phyloP scores from a whole-genome alignment of 106 monocot species.

The Vanilla planifolia region DNA sequence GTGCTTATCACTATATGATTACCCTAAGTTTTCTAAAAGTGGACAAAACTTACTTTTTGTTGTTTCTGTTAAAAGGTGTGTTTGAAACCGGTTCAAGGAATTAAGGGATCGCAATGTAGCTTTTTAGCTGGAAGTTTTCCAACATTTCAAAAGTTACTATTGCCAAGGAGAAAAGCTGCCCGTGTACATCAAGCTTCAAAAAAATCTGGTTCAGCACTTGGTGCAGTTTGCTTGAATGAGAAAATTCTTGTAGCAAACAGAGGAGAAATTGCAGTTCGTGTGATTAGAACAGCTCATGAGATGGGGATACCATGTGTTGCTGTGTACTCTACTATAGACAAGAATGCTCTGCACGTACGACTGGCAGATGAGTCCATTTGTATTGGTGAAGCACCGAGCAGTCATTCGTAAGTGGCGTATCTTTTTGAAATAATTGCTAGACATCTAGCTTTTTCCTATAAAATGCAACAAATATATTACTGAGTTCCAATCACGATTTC shows the following conservation, averaged over 20 bases:
- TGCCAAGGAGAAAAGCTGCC: slow-evolving; percentile 22
- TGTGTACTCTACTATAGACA: slow-evolving; percentile 86
- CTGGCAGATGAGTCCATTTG: slow-evolving; percentile 93
- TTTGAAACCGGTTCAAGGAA: slow-evolving; percentile 35
- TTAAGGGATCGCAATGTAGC: slow-evolving; percentile 55
- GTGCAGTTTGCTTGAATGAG: slow-evolving; percentile 51
- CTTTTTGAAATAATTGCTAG: neutral
- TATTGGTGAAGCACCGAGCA: slow-evolving; percentile 96
- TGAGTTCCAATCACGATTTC: no score
- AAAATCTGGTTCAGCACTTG: slow-evolving; percentile 46
- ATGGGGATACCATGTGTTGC: slow-evolving; percentile 98
- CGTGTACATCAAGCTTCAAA: slow-evolving; percentile 21
- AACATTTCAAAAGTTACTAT: slow-evolving; percentile 41
- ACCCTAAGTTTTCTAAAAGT: no score
- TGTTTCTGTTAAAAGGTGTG: slow-evolving; percentile 36
- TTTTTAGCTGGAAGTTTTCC: slow-evolving; percentile 45
- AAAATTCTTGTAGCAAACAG: slow-evolving; percentile 93
- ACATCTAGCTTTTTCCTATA: neutral
- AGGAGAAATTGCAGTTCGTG: slow-evolving; percentile 93
- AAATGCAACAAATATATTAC: no score
- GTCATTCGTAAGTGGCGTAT: slow-evolving; percentile 69
- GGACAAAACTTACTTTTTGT: no score
- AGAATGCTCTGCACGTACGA: slow-evolving; percentile 83
- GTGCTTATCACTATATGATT: no score
- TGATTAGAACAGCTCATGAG: slow-evolving; percentile 92